Evolutionary conservation across 371 early-diverging fungal genomes (phyloP).

Genomic region (Chytridium lagenaria): DNA sequence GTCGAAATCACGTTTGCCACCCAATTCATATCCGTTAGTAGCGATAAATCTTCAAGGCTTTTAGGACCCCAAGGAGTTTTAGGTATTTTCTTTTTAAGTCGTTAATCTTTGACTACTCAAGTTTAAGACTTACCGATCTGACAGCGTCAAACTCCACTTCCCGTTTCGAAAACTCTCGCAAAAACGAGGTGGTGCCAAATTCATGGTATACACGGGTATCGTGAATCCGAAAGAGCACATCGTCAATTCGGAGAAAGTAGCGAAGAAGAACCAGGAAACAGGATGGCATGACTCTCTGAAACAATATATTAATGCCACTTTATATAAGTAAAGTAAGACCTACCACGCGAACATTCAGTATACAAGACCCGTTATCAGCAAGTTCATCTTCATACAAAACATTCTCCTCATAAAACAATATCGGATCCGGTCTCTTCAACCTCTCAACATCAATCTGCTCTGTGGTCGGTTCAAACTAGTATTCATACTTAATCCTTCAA

Average conservation of each 20-base stretch:
- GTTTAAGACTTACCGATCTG: conserved; percentile 2
- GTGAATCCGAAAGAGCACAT: conserved; percentile 83
- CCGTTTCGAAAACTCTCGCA: neutral
- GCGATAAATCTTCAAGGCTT: neutral
- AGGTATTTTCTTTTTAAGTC: neutral
- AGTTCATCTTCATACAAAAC: conserved; percentile 95
- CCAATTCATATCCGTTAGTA: conserved; percentile 16
- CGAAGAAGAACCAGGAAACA: conserved; percentile 88
- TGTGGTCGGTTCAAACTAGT: conserved; percentile 38
- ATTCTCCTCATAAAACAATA: conserved; percentile 88
- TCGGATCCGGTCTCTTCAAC: conserved; percentile 79
- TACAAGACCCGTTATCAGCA: conserved; percentile 91
- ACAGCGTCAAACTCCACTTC: neutral
- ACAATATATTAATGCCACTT: neutral
- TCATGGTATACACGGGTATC: conserved; percentile 90
- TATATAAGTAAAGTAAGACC: conserved; percentile 18
- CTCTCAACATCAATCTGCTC: conserved; percentile 74
- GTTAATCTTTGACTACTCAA: neutral
- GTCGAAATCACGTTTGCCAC: conserved; percentile 5
- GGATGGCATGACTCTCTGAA: conserved; percentile 87
- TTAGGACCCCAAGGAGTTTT: neutral
- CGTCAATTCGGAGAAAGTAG: conserved; percentile 91
- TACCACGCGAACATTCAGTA: conserved; percentile 81
- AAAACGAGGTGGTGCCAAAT: conserved; percentile 56
- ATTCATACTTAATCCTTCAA: conserved; percentile 19